Base-by-base conservation (phyloP, 2,329 filamentous ascomycete species). In the Phoma sp. region DNA sequence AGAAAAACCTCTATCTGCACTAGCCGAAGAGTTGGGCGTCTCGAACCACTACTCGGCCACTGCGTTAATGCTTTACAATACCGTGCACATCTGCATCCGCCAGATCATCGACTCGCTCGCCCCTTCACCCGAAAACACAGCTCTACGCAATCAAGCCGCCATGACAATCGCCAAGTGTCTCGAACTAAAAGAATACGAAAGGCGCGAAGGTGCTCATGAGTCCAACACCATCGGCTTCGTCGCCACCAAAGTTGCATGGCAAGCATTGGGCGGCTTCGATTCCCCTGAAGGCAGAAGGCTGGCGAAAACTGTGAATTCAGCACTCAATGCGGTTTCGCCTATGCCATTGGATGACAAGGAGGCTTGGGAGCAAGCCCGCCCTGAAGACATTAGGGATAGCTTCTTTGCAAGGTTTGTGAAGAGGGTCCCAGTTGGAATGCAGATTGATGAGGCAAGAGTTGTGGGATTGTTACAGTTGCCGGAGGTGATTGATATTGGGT, bases 231-330 rank as follows among this genome's bases (percentile, higher is more conserved):
- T 70, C 32, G 53, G 55, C 2, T 65, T 64, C 36, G 57, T 68
- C 2, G 65, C 67, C 4, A 68, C 59, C 2, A 67, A 65, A 40
- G 49, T 68, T 2, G 67, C 66, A 4, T 69, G 67, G 67, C 59
- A 66, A 33, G 57, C 60, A 4, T 39, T 71, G 6, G 68, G 67
- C 17, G 59, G 64, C 1, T 65, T 66, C 21, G 47, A 55, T 14
- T 59, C 65, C 2, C 58, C 60, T 14, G 66, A 64, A 37, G 67
- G 65, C 26, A 56, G 61, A 23, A 54, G 51, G 14, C 42, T 69
- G 23, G 60, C 66, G 14, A 49, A 32, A 29, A 45, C 39, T 1
- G 51, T 54, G 6, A 29, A 43, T 9, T 26, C 25, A 9, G 28
- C 28, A 17, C 40, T 54, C 3, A 49, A 39, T 11, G 20, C 39